Evolutionary conservation across 169 alveolate species (phyloP).

Genomic region (Eimeria sp.): DNA sequence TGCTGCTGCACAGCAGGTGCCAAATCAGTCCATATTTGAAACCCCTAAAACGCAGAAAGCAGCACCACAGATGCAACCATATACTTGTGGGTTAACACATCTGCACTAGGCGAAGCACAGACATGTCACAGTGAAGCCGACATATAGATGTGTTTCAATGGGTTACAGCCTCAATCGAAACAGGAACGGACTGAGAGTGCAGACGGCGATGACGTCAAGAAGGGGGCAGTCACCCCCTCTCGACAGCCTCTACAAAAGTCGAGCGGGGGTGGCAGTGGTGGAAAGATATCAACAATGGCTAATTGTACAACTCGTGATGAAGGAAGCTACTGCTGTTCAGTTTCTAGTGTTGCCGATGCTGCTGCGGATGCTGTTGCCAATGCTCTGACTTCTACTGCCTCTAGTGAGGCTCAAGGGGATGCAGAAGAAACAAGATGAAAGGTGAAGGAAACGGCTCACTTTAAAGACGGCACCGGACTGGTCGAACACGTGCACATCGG

Average conservation of each 20-base stretch:
- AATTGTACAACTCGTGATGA: background rate
- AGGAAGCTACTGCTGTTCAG: background rate
- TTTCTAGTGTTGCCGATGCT: background rate
- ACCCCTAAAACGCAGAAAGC: conserved; percentile 88
- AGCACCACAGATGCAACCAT: too few species aligned
- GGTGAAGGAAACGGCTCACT: background rate
- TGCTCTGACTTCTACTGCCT: background rate
- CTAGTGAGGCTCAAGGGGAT: background rate
- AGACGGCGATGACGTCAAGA: too few species aligned
- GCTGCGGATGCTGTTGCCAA: background rate
- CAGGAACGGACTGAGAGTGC: too few species aligned
- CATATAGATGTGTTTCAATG: too few species aligned
- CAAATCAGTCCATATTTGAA: conserved; percentile 94
- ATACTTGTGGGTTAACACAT: too few species aligned
- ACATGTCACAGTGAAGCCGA: too few species aligned
- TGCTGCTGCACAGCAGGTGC: conserved; percentile 95
- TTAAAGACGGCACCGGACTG: conserved; percentile 82
- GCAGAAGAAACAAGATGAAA: background rate
- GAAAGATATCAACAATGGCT: background rate
- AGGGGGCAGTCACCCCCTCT: too few species aligned
- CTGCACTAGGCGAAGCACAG: too few species aligned
- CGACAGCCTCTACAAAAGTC: too few species aligned
- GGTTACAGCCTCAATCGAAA: too few species aligned
- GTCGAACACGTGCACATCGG: conserved; percentile 84
- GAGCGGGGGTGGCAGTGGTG: background rate